Evolutionary conservation across 2,329 filamentous ascomycete species (phyloP).

Genomic region (Leptographium wingfieldii): DNA sequence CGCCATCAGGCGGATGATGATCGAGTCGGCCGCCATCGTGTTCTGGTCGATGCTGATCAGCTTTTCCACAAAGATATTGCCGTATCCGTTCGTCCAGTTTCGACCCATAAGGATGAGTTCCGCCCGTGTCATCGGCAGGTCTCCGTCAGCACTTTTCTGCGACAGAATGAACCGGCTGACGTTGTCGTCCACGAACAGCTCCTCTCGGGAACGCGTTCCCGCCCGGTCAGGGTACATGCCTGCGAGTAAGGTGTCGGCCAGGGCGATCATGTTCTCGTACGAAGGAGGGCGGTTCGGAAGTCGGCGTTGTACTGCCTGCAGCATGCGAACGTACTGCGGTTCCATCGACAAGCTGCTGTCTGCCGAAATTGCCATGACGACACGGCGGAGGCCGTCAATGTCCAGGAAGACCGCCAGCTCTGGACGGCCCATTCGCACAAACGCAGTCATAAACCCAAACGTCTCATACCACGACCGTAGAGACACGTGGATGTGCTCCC

Average conservation of each 20-base stretch:
- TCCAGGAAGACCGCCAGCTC: slow-evolving; percentile 49
- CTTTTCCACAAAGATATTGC: slow-evolving; percentile 51
- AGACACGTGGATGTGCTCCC: slow-evolving; percentile 47
- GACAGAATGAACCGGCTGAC: slow-evolving; percentile 2
- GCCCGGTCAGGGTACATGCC: slow-evolving; percentile 19
- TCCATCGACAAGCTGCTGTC: slow-evolving; percentile 40
- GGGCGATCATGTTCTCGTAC: slow-evolving; percentile 38
- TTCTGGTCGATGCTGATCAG: slow-evolving; percentile 52
- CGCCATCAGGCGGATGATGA: slow-evolving; percentile 45
- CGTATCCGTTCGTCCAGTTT: slow-evolving; percentile 12
- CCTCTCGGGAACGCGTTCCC: slow-evolving; percentile 15
- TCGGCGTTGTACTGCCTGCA: slow-evolving; percentile 38
- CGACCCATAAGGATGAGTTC: slow-evolving; percentile 13
- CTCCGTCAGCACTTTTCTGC: slow-evolving; percentile 5
- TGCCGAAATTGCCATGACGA: slow-evolving; percentile 48
- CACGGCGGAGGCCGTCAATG: slow-evolving; percentile 44
- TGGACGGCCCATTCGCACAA: slow-evolving; percentile 46
- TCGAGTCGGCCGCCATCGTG: slow-evolving; percentile 33
- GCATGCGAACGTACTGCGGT: slow-evolving; percentile 41
- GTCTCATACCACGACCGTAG: slow-evolving; percentile 64
- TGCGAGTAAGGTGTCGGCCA: slow-evolving; percentile 33
- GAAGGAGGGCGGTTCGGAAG: slow-evolving; percentile 36
- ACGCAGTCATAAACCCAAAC: slow-evolving; percentile 56
- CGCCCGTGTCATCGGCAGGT: slow-evolving; percentile 11
- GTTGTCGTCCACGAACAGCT: slow-evolving; percentile 25